Evolutionary conservation across 2,329 filamentous ascomycete genomes (phyloP), one percentile per base, ranked within the genome.

Genomic region (Sporothrix brunneoviolacea): DNA sequence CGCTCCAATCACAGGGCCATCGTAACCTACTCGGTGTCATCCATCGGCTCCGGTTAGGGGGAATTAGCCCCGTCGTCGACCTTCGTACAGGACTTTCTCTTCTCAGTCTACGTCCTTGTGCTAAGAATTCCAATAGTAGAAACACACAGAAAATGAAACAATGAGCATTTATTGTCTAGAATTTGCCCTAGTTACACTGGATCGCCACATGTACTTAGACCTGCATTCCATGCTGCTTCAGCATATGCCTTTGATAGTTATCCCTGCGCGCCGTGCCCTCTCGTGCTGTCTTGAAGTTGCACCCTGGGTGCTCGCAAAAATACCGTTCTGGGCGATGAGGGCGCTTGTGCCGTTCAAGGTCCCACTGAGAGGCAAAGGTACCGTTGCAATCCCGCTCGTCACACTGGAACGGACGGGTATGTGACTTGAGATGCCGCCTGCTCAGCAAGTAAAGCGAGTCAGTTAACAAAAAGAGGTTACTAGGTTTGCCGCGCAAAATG

Each of bases 191-290:
- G n/a, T 35, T 35, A 35, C n/a, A 15, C n/a, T 32, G n/a, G n/a
- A 35, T 35, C 32, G 32, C 32, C 12, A 13, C 32, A 35, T 35
- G 32, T 16, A 15, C 32, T 32, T 35, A 35, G 32, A 48, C 13
- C 45, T 18, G 16, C 0, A 47, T 10, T 9, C 44, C 33, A 21
- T 47, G 44, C 35, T 30, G 44, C 12, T 19, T 30, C 24, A 21
- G 24, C 44, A 47, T 47, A 10, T 47, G 32, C 32, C 44, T 28
- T 18, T 30, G 15, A 32, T n/a, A 18, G 8, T 47, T 47, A 4
- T 21, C 44, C 33, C 10, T 47, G n/a, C 44, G 44, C 22, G 44
- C 24, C 35, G 30, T 38, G 10, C 44, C 44, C 2, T 47, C 33
- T 8, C 44, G 33, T 18, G 44, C 44, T 13, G 44, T 15, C 15